Percentiles rank a stretch among this genome's conserved stretches.
phyloP scores from a whole-genome alignment of 2,329 filamentous ascomycete species.

The Fusarium ramigenum region DNA sequence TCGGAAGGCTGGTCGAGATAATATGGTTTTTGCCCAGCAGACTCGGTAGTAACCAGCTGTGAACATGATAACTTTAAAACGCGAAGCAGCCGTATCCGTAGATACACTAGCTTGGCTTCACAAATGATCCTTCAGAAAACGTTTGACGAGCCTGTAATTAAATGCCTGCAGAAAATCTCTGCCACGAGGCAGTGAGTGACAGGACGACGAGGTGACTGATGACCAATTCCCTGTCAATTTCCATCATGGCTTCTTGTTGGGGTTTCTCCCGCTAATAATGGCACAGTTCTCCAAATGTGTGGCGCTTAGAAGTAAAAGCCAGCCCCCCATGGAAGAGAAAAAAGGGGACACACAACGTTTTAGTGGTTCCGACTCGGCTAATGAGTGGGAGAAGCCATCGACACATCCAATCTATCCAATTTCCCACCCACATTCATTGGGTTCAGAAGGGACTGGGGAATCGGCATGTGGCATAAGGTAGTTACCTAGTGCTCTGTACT shows the following conservation, averaged over 20 bases:
- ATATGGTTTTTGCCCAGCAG: neutral
- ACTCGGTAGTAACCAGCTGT: neutral
- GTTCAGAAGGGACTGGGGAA: conserved; percentile 31
- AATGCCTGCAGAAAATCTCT: conserved; percentile 21
- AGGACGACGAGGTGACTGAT: conserved; percentile 21
- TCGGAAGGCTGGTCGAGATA: neutral
- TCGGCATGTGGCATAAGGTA: conserved; percentile 22
- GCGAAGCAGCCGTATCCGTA: neutral
- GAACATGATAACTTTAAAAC: neutral
- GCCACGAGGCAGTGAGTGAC: neutral
- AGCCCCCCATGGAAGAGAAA: conserved; percentile 18
- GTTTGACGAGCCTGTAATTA: conserved; percentile 24
- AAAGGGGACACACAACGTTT: conserved; percentile 36
- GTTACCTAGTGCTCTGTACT: neutral
- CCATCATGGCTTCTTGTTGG: conserved; percentile 9
- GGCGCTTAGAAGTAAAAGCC: conserved; percentile 16
- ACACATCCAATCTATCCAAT: conserved; percentile 43
- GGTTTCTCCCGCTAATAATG: neutral
- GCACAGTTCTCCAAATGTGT: conserved; percentile 25
- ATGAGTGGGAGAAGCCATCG: conserved; percentile 39
- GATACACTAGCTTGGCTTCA: neutral
- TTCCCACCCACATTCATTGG: conserved; percentile 38
- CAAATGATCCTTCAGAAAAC: neutral
- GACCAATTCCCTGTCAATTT: conserved; percentile 2
- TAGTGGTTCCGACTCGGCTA: conserved; percentile 39